Evolutionary conservation across 371 early-diverging fungal genomes (phyloP).

Genomic region (Mucor ambiguus): DNA sequence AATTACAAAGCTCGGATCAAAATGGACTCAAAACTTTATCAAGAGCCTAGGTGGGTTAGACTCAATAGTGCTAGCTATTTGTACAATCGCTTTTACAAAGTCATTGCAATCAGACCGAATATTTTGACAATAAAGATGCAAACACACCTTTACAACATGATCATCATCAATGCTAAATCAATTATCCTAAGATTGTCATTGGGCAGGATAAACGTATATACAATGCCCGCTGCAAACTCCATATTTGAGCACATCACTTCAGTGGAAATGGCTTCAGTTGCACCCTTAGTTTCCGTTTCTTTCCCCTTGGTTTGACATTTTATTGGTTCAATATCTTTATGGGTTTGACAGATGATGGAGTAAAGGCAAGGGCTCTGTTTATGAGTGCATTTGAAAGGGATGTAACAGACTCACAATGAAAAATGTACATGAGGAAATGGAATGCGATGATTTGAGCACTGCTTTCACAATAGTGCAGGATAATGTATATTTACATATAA

Average conservation of each 20-base stretch:
- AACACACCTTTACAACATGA: neutral
- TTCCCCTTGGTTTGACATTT: neutral
- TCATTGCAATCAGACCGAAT: slow-evolving; percentile 2
- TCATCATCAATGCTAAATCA: slow-evolving; percentile 10
- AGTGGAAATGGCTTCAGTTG: neutral
- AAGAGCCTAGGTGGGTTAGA: slow-evolving; percentile 3
- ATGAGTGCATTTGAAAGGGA: neutral
- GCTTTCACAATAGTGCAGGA: no score
- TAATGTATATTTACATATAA: no score
- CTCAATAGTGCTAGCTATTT: neutral
- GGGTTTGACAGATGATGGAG: neutral
- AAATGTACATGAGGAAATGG: neutral
- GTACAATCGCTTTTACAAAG: slow-evolving; percentile 6
- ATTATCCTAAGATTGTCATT: slow-evolving; percentile 11
- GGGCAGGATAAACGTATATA: slow-evolving; percentile 13
- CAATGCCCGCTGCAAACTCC: neutral
- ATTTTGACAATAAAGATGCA: neutral
- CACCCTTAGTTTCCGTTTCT: neutral
- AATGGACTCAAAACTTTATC: neutral
- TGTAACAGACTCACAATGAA: neutral
- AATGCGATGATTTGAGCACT: neutral
- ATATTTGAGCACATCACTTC: neutral
- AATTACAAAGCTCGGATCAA: neutral
- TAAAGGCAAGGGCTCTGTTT: neutral
- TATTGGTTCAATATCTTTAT: no score